phyloP scores from a whole-genome alignment of 805 yeast species.

The Candida loeiensis region DNA sequence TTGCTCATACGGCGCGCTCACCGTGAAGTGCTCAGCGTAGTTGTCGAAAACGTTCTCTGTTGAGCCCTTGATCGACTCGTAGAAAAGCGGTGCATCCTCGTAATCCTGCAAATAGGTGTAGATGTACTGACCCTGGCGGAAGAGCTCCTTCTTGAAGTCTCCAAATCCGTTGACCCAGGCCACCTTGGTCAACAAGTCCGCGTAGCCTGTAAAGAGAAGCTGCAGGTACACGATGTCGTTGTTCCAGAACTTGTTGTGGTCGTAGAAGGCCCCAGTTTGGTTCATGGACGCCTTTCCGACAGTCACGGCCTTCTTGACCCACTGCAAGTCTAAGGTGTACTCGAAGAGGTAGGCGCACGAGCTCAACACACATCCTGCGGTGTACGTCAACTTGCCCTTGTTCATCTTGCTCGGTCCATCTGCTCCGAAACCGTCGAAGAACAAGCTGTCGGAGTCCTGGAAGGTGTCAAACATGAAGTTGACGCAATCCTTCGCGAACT shows the following conservation, averaged over 20 bases:
- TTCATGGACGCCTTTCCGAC: conserved; percentile 18
- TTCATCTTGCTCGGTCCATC: conserved; percentile 9
- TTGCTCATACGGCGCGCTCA: not conserved
- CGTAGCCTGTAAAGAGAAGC: conserved; percentile 22
- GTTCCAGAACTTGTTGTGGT: conserved; percentile 18
- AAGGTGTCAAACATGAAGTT: conserved; percentile 16
- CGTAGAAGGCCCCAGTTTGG: conserved; percentile 15
- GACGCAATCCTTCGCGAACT: conserved; percentile 18
- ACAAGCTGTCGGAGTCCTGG: conserved; percentile 19
- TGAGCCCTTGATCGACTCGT: conserved; percentile 2
- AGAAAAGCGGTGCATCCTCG: conserved; percentile 11
- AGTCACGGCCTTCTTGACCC: conserved; percentile 15
- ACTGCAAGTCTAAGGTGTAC: conserved; percentile 14
- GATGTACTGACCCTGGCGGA: conserved; percentile 15
- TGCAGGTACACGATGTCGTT: conserved; percentile 21
- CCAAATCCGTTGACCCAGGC: conserved; percentile 5
- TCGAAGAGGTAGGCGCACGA: conserved; percentile 18
- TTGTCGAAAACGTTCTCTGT: conserved; percentile 1
- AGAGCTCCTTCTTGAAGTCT: conserved; percentile 12
- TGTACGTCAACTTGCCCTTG: conserved; percentile 27
- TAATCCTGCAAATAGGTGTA: conserved; percentile 15
- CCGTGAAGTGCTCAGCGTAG: conserved; percentile 3
- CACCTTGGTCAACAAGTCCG: conserved; percentile 15
- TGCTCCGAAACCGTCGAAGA: conserved; percentile 23
- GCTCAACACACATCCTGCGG: conserved; percentile 23